These are phyloP conservation scores for Aspergillus sp. DNA, from an alignment of 2,329 filamentous ascomycete species.

Conservation along the genomic window DNA sequence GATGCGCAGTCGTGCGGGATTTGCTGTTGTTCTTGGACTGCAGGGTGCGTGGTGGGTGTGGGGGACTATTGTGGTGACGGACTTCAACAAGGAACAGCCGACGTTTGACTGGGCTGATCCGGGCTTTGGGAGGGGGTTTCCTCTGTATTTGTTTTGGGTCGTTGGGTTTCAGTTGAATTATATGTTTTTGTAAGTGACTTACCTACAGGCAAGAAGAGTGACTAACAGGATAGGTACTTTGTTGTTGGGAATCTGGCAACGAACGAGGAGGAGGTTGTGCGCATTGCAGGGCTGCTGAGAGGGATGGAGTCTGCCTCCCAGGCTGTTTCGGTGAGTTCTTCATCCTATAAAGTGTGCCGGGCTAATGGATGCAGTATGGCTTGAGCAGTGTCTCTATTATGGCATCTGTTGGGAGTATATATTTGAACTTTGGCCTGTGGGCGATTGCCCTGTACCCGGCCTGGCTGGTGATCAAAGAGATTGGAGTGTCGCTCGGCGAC, in stretches of 20 bases:
- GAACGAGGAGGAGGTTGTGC: conserved; percentile 63
- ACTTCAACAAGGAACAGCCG: conserved; percentile 57
- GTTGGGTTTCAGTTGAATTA: conserved; percentile 72
- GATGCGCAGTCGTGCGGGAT: conserved; percentile 55
- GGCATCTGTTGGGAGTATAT: conserved; percentile 64
- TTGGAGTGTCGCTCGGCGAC: conserved; percentile 44
- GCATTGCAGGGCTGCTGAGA: conserved; percentile 66
- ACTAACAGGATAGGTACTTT: conserved; percentile 58
- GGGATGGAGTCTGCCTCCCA: conserved; percentile 73
- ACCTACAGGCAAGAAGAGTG: rapidly evolving
- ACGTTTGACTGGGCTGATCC: conserved; percentile 64
- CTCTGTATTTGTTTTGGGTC: conserved; percentile 66
- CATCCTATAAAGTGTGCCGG: neutral
- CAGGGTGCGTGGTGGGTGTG: conserved; percentile 74
- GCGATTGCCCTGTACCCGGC: conserved; percentile 62
- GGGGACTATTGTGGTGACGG: conserved; percentile 64
- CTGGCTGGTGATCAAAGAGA: conserved; percentile 64
- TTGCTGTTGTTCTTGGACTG: conserved; percentile 49
- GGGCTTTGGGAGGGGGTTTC: conserved; percentile 67
- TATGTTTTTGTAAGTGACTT: conserved; percentile 58
- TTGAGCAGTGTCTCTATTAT: conserved; percentile 62
- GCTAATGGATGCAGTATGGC: conserved; percentile 54
- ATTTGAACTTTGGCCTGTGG: conserved; percentile 71
- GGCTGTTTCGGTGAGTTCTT: conserved; percentile 57
- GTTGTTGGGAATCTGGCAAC: conserved; percentile 65